Evolutionary conservation across 2,329 filamentous ascomycete genomes (phyloP).

Genomic region (Colletotrichum cordylinicola): DNA sequence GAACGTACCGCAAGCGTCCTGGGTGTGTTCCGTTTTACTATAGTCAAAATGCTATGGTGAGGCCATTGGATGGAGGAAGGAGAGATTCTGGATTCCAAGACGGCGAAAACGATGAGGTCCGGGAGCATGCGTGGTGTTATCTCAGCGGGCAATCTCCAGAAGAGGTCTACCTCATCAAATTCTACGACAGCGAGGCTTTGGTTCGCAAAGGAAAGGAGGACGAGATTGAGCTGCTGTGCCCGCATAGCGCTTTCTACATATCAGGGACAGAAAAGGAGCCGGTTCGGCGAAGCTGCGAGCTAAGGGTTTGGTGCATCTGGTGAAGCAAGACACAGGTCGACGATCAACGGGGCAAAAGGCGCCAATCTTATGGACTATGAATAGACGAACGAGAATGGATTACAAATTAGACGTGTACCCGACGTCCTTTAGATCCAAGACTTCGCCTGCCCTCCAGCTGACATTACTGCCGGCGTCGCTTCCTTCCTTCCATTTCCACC

Average conservation of each 20-base stretch:
- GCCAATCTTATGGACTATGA: not conserved
- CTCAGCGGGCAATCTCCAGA: slow-evolving; percentile 3
- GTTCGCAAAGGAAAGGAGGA: not conserved
- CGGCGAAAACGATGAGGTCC: not conserved
- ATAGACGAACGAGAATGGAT: not conserved
- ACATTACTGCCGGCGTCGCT: slow-evolving; percentile 30
- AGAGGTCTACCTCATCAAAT: not conserved
- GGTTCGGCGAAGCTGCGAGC: not conserved
- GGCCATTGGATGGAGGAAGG: not conserved
- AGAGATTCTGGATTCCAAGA: not conserved
- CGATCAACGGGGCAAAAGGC: not conserved
- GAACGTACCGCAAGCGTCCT: not conserved
- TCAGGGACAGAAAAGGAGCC: not conserved
- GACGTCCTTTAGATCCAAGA: slow-evolving; percentile 28
- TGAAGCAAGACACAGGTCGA: not conserved
- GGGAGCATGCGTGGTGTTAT: not conserved
- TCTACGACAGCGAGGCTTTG: slow-evolving; percentile 11
- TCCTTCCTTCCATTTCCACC: slow-evolving; percentile 58
- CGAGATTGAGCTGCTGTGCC: not conserved
- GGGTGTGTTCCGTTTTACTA: slow-evolving; percentile 4
- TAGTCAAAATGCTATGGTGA: not conserved
- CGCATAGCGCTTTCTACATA: not conserved
- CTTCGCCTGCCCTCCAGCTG: slow-evolving; percentile 37
- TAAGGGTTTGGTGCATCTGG: slow-evolving; percentile 12
- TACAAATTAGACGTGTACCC: not conserved